These are phyloP conservation scores for Myxozyma kluyveri DNA, from an alignment of 805 yeast species.

Conservation along the genomic window DNA sequence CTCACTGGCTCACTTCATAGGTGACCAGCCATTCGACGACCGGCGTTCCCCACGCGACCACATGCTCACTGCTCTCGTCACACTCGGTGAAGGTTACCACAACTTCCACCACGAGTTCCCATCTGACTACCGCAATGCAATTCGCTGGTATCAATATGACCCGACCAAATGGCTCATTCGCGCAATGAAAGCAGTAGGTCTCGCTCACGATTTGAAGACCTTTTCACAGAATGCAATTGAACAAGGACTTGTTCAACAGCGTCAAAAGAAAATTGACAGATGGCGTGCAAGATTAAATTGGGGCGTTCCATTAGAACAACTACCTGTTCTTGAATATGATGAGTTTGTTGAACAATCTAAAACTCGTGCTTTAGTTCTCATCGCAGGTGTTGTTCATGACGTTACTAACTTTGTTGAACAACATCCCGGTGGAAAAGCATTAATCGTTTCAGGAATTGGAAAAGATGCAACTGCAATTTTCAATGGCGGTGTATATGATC, in stretches of 20 bases:
- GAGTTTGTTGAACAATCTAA: constrained; percentile 52
- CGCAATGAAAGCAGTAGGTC: constrained; percentile 50
- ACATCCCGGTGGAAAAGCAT: constrained; percentile 90
- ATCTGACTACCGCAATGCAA: constrained; percentile 77
- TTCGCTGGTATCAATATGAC: constrained; percentile 71
- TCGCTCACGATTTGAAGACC: constrained; percentile 56
- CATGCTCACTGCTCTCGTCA: constrained; percentile 59
- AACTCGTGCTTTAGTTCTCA: constrained; percentile 67
- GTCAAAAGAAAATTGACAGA: constrained; percentile 74
- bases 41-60: constrained; percentile 71
- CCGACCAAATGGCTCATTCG: constrained; percentile 80
- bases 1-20: constrained; percentile 77
- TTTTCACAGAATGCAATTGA: constrained; percentile 62
- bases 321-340: constrained; percentile 64
- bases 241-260: constrained; percentile 73
- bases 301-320: constrained; percentile 89
- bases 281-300: constrained; percentile 78
- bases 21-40: constrained; percentile 71
- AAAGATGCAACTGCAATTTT: constrained; percentile 93
- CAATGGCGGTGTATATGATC: constrained; percentile 91
- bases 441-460: constrained; percentile 78
- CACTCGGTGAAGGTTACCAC: constrained; percentile 89
- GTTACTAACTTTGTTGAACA: constrained; percentile 85
- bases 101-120: constrained; percentile 97
- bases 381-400: constrained; percentile 90